Evolutionary conservation across 148 eudicot genomes (phyloP).

Genomic region (Rhododendron molle): DNA sequence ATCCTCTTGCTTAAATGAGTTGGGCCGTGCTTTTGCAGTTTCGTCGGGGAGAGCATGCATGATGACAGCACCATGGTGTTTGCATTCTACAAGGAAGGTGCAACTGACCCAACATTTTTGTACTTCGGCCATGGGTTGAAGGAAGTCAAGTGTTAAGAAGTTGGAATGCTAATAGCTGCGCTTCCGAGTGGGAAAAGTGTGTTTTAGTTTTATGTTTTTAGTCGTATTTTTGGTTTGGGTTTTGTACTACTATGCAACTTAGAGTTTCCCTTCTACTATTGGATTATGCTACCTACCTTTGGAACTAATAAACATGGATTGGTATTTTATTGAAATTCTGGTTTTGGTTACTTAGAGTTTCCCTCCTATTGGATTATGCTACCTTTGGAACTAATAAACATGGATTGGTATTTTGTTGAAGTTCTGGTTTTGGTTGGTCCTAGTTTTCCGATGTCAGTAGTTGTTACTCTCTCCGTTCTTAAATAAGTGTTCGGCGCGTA

Average conservation of each 20-base stretch:
- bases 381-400: neutral
- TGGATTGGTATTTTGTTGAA: neutral
- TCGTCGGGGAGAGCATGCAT: conserved; percentile 61
- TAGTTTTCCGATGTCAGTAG: neutral
- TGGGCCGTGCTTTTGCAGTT: conserved; percentile 23
- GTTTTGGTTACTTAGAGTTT: conserved; percentile 7
- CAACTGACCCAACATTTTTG: conserved; percentile 47
- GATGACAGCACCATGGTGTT: conserved; percentile 43
- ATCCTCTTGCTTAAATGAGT: neutral
- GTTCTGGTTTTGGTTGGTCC: conserved; percentile 4
- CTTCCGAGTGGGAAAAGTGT: conserved; percentile 14
- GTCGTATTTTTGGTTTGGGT: neutral
- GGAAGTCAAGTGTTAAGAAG: conserved; percentile 44
- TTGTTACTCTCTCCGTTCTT: no score
- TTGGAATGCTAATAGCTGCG: neutral
- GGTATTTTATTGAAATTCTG: conserved; percentile 5
- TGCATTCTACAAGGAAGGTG: conserved; percentile 56
- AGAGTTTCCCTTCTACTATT: neutral
- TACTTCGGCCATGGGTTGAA: conserved; percentile 47
- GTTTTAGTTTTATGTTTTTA: neutral
- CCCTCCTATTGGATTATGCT: neutral
- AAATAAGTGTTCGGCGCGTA: no score
- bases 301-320: neutral
- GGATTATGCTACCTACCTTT: neutral
- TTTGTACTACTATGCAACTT: conserved; percentile 12